Conservation (phyloP, 2,329 filamentous ascomycete genomes). For the Aspergillus caelatus region DNA sequence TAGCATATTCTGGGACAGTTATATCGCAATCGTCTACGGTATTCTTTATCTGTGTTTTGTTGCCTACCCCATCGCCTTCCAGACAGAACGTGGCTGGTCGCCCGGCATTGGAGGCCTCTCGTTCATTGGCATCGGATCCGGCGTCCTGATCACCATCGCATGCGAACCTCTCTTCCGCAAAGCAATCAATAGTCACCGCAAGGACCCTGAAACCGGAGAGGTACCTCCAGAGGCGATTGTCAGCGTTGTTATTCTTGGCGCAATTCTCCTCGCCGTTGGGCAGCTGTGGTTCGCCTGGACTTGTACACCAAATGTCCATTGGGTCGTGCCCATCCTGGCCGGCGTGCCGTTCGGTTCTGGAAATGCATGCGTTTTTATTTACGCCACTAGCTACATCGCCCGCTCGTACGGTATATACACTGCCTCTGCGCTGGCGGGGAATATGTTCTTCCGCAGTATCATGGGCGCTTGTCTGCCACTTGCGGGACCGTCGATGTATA, state of each 20-base stretch:
- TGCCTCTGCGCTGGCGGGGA: slow-evolving; percentile 75
- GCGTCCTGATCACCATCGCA: slow-evolving; percentile 52
- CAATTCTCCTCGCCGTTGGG: slow-evolving; percentile 70
- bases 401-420: slow-evolving; percentile 77
- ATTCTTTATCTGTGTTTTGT: slow-evolving; percentile 87
- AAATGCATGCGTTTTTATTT: slow-evolving; percentile 77
- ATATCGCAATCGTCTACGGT: slow-evolving; percentile 74
- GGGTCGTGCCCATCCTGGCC: slow-evolving; percentile 74
- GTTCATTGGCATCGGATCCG: slow-evolving; percentile 69
- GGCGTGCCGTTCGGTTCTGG: slow-evolving; percentile 79
- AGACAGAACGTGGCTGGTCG: slow-evolving; percentile 71
- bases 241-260: slow-evolving; percentile 74
- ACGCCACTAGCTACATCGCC: slow-evolving; percentile 75
- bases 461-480: slow-evolving; percentile 74
- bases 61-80: slow-evolving; percentile 81
- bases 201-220: slow-evolving; percentile 71
- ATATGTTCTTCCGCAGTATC: slow-evolving; percentile 69
- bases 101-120: slow-evolving; percentile 71
- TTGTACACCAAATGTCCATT: slow-evolving; percentile 74
- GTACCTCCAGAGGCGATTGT: slow-evolving; percentile 77
- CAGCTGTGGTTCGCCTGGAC: slow-evolving; percentile 87
- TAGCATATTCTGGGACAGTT: slow-evolving; percentile 72
- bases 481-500: slow-evolving; percentile 72
- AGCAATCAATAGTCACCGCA: slow-evolving; percentile 73
- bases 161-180: slow-evolving; percentile 68